Base-by-base conservation (phyloP, 2,329 filamentous ascomycete genomes). In the Macrophomina phaseolina region DNA sequence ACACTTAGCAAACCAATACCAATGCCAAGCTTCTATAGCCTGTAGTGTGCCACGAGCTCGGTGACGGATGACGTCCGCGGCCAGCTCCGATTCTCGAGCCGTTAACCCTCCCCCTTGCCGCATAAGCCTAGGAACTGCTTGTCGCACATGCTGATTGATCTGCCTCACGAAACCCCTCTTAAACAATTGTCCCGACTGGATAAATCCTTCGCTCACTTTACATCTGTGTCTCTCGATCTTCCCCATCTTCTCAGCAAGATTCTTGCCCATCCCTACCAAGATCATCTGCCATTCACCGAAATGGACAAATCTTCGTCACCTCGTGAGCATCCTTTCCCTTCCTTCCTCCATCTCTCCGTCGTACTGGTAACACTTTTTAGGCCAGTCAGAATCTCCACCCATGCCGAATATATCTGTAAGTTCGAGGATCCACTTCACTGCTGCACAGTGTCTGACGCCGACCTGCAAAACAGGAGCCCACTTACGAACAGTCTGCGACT, bases 81-180 rank as follows among this genome's bases (percentile, higher is more conserved):
- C 16, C 30, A n/a, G 12, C 49, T 16, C 49, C n/a, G 11, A 16
- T 18, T 34, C 49, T 32, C 6, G 28, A 18, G 30, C 49, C 28
- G 49, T 34, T 53, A 53, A 53, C 49, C 28, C 49, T 53, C 28
- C 14, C 49, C 49, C 49, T 53, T 53, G 49, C 30, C 8, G 49
- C 28, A 36, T 53, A 53, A 53, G 49, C 16, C 49, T 34, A 16
- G 49, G 49, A 14, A 12, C 28, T 53, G 49, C 49, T 34, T 53
- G 49, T 53, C 30, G n/a, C 30, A 53, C 49, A 6, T 36, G 34
- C 30, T 30, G 34, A 53, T 18, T 53, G 49, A 18, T 9, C 49
- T 34, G 49, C 30, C 30, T 53, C 49, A 53, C 49, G 28, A 9
- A 48, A 30, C 8, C 18, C 48, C 30, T 34, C 49, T 53, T 53